Evolutionary conservation across 345 rosid genomes (phyloP).

Genomic region (Ceriops tagal): DNA sequence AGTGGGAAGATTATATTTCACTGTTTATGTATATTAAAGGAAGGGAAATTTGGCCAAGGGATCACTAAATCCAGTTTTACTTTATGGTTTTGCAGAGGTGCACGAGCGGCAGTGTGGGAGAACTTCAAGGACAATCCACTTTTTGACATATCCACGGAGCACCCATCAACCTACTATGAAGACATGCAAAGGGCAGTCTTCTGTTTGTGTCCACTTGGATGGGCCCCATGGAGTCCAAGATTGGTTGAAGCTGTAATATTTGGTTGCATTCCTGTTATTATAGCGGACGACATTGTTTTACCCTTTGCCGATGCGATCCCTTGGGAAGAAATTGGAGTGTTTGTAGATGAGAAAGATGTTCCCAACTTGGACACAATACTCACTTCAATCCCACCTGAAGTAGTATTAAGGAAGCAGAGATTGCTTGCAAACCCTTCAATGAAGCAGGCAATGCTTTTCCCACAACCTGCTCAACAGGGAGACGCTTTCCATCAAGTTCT

Average conservation of each 20-base stretch:
- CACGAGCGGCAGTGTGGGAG: conserved; percentile 98
- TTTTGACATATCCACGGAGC: conserved; percentile 91
- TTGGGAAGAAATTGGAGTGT: conserved; percentile 93
- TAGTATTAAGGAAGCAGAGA: conserved; percentile 82
- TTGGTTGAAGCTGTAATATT: conserved; percentile 96
- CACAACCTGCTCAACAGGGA: conserved; percentile 75
- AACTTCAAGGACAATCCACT: conserved; percentile 90
- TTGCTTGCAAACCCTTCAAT: conserved; percentile 90
- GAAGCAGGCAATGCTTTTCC: conserved; percentile 84
- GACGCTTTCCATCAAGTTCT: conserved; percentile 87
- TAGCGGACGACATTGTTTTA: conserved; percentile 88
- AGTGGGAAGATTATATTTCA: not conserved
- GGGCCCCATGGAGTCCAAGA: conserved; percentile 99
- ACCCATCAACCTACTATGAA: conserved; percentile 89
- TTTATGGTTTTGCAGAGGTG: conserved; percentile 54
- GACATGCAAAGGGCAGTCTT: conserved; percentile 93
- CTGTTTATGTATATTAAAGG: not conserved
- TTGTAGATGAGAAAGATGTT: conserved; percentile 81
- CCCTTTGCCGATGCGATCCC: conserved; percentile 98
- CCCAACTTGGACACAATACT: conserved; percentile 73
- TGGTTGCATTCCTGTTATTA: conserved; percentile 95
- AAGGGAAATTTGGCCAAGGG: not conserved
- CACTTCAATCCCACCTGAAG: conserved; percentile 75
- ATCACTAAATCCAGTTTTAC: not conserved
- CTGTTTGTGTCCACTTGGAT: conserved; percentile 89